phyloP scores from a whole-genome alignment of 78 protist genomes.

The Cavenderia fasciculata region DNA sequence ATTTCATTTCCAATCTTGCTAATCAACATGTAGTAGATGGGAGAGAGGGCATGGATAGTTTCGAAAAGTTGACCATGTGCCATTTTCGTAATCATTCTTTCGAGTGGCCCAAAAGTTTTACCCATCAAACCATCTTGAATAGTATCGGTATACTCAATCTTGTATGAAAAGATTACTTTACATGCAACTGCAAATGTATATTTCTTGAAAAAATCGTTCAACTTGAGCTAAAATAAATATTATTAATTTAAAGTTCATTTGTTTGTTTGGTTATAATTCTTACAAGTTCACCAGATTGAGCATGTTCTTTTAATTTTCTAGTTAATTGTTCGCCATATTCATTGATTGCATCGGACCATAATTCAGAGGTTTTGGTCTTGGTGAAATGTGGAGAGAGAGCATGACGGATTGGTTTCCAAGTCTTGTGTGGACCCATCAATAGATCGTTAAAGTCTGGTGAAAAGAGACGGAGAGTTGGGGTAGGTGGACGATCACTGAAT shows the following conservation, averaged over 20 bases:
- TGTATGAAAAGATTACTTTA: too few relatives aligned
- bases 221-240: background rate
- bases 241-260: background rate
- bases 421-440: background rate
- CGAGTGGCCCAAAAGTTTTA: background rate
- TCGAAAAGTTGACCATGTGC: background rate
- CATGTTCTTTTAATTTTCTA: background rate
- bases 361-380: slow-evolving; percentile 34
- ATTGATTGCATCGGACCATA: background rate
- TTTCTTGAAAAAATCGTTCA: background rate
- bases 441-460: background rate
- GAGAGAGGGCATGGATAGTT: background rate
- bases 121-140: background rate
- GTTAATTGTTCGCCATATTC: background rate
- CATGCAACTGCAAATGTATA: too few relatives aligned
- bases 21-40: background rate
- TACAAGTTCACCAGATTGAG: slow-evolving; percentile 16
- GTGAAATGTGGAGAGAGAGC: slow-evolving; percentile 3
- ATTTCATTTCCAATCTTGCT: background rate
- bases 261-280: background rate
- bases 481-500: background rate
- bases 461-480: background rate
- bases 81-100: background rate
- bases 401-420: slow-evolving; percentile 16
- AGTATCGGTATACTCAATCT: background rate